A percentile compares a stretch with the other conserved stretches of the same genome.
phyloP scores from a whole-genome alignment of 345 rosid species.

The Euphorbia tirucalli region DNA sequence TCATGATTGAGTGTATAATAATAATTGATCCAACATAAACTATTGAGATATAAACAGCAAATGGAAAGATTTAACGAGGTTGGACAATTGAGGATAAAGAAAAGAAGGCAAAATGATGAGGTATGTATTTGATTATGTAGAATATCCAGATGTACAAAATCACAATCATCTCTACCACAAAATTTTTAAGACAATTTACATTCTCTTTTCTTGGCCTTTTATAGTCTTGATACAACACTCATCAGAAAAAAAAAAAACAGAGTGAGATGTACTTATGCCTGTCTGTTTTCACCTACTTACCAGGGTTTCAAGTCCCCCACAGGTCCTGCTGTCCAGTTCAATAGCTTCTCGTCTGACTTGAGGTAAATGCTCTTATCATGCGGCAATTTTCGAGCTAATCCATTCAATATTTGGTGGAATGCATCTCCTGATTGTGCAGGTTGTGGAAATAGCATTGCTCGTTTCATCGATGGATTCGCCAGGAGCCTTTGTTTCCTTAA shows the following conservation, averaged over 20 bases:
- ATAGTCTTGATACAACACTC: too few relatives aligned
- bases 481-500: slow-evolving; percentile 88
- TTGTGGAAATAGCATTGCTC: slow-evolving; percentile 90
- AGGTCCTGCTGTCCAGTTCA: slow-evolving; percentile 94
- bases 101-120: too few relatives aligned
- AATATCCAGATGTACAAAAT: slow-evolving; percentile 3
- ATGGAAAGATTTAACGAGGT: too few relatives aligned
- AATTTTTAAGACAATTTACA: neutral
- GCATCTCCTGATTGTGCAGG: slow-evolving; percentile 93
- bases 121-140: neutral
- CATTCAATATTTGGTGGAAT: slow-evolving; percentile 91
- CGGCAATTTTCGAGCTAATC: slow-evolving; percentile 81
- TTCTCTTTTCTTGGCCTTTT: too few relatives aligned
- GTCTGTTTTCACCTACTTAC: slow-evolving; percentile 23
- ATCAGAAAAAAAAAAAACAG: too few relatives aligned
- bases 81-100: too few relatives aligned
- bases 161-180: neutral
- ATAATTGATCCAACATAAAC: too few relatives aligned
- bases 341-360: slow-evolving; percentile 49
- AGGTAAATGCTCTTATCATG: slow-evolving; percentile 53
- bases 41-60: too few relatives aligned
- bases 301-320: slow-evolving; percentile 87
- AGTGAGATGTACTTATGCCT: too few relatives aligned
- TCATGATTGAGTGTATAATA: too few relatives aligned
- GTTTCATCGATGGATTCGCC: slow-evolving; percentile 92